These are phyloP conservation scores for Hibiscus syriacus DNA, from an alignment of 345 rosid genomes.

Conservation along the genomic window DNA sequence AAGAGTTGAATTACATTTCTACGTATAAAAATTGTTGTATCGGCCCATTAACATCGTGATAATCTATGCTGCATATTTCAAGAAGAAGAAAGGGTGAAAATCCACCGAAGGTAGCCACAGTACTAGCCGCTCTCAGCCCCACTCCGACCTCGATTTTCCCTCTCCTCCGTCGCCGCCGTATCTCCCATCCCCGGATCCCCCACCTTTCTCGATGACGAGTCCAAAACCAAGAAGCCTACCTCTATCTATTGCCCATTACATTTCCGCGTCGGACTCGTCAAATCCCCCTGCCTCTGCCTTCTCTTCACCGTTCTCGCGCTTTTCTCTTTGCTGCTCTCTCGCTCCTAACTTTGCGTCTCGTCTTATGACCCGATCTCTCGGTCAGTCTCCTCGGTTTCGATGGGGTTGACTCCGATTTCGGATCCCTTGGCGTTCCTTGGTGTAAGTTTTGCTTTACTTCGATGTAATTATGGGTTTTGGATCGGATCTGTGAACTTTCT, in stretches of 20 bases:
- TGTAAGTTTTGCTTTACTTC: constrained; percentile 68
- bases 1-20: too few species aligned
- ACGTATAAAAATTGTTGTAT: too few species aligned
- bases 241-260: constrained; percentile 39
- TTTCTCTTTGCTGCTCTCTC: constrained; percentile 33
- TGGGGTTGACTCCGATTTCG: constrained; percentile 83
- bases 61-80: too few species aligned
- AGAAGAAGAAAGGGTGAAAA: too few species aligned
- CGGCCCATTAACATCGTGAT: too few species aligned
- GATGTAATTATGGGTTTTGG: not conserved
- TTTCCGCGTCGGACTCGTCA: constrained; percentile 35
- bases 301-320: constrained; percentile 1
- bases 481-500: not conserved
- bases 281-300: constrained; percentile 48
- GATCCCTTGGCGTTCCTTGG: constrained; percentile 95
- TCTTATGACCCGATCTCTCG: constrained; percentile 55
- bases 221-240: constrained; percentile 52
- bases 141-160: constrained; percentile 36
- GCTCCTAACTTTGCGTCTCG: constrained; percentile 66
- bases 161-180: constrained; percentile 4
- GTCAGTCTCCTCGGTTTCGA: constrained; percentile 63
- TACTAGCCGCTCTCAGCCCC: constrained; percentile 11
- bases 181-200: too few species aligned
- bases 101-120: too few species aligned
- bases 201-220: constrained; percentile 44